phyloP scores from a whole-genome alignment of 1,139 yeast genomes.

The Starmera stellimalicola region DNA sequence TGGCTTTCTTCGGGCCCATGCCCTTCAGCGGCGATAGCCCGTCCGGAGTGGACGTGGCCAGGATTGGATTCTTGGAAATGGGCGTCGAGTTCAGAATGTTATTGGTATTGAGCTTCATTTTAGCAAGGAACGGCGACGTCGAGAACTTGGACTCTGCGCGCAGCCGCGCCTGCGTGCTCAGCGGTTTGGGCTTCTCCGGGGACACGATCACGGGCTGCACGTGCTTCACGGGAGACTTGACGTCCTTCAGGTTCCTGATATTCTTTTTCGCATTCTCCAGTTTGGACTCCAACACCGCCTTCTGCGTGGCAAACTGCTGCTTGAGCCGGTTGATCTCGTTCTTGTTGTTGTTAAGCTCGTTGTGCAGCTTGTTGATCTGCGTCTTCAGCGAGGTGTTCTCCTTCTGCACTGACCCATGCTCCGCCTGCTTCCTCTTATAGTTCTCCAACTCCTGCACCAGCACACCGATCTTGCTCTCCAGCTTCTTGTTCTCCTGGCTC shows the following conservation, averaged over 20 bases:
- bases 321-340: conserved; percentile 11
- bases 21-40: conserved; percentile 12
- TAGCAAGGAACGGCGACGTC: conserved; percentile 18
- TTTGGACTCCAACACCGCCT: conserved; percentile 26
- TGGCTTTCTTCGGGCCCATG: conserved; percentile 2
- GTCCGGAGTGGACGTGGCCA: conserved; percentile 20
- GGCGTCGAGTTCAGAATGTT: neutral
- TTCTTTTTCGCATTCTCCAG: conserved; percentile 23
- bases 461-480: conserved; percentile 12
- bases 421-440: conserved; percentile 14
- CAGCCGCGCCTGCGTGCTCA: conserved; percentile 1
- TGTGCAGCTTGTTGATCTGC: conserved; percentile 14
- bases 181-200: conserved; percentile 1
- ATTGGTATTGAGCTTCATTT: conserved; percentile 7
- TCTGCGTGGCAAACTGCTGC: conserved; percentile 22
- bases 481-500: conserved; percentile 15
- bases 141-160: conserved; percentile 14
- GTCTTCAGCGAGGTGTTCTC: conserved; percentile 14
- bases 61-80: conserved; percentile 3
- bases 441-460: conserved; percentile 13
- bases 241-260: conserved; percentile 17
- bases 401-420: conserved; percentile 12
- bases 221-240: conserved; percentile 5
- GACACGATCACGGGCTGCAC: conserved; percentile 3
- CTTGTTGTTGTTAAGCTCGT: conserved; percentile 12